Evolutionary conservation across 257 asterid species (phyloP).

Genomic region (Cinchona pubescens): DNA sequence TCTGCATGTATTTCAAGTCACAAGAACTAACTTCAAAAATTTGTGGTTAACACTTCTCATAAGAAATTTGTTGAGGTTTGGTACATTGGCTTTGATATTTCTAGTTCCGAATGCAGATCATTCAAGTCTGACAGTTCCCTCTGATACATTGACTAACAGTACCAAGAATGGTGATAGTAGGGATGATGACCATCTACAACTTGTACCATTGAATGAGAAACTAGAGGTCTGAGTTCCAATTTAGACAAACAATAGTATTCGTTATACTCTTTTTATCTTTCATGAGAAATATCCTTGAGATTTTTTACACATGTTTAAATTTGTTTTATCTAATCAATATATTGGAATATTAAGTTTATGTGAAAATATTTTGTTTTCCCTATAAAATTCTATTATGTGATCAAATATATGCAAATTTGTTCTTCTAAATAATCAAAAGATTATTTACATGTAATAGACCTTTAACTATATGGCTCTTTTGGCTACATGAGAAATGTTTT

Average conservation of each 20-base stretch:
- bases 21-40: conserved; percentile 52
- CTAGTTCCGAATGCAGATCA: conserved; percentile 46
- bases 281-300: neutral
- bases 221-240: neutral
- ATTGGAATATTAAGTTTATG: neutral
- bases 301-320: neutral
- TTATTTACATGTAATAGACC: no score
- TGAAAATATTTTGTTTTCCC: neutral
- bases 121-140: conserved; percentile 27
- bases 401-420: no score
- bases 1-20: conserved; percentile 51
- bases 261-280: neutral
- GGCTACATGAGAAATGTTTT: no score
- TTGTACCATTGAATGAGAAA: conserved; percentile 23
- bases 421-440: no score
- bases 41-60: conserved; percentile 51
- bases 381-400: no score
- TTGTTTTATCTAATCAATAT: neutral
- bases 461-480: no score
- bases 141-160: conserved; percentile 7
- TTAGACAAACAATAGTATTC: neutral
- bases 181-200: conserved; percentile 21
- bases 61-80: conserved; percentile 43
- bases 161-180: neutral
- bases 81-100: conserved; percentile 47